A percentile compares a stretch with the other conserved stretches of the same genome.
Conservation (phyloP, 1,284 basidiomycete genomes). For the Cryptococcus amylolentus region DNA sequence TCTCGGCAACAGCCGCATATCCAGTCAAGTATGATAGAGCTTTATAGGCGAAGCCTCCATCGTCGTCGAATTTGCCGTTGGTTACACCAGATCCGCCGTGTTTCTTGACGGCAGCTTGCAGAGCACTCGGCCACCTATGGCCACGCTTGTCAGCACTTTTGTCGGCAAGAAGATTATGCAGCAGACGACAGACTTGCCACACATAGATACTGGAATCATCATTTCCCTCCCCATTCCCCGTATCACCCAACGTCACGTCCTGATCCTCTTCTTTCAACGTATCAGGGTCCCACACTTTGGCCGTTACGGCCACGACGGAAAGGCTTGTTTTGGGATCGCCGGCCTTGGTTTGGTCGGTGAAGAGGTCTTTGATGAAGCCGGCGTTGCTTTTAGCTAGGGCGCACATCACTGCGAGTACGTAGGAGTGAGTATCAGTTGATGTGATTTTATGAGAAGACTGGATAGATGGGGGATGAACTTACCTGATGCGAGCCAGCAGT, state of each 20-base stretch:
- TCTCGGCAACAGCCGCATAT: not conserved
- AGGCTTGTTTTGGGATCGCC: not conserved
- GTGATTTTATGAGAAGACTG: too few relatives aligned
- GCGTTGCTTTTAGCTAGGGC: not conserved
- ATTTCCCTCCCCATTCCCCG: not conserved
- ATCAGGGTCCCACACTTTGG: conserved; percentile 1
- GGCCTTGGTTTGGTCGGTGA: not conserved
- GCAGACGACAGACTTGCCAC: not conserved
- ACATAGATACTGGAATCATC: not conserved
- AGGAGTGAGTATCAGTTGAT: not conserved
- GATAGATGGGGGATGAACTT: not conserved
- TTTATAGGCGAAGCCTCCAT: not conserved
- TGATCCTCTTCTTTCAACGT: not conserved
- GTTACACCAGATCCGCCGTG: not conserved
- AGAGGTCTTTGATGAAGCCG: not conserved
- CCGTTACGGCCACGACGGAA: not conserved
- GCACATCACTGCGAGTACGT: not conserved
- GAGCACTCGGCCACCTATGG: not conserved
- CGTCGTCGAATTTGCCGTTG: not conserved
- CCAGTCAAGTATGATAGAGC: not conserved
- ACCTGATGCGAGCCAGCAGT: conserved; percentile 1
- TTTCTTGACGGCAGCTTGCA: not conserved
- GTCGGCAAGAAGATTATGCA: too few relatives aligned
- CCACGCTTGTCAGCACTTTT: too few relatives aligned
- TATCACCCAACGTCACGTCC: not conserved